Conservation (phyloP, 2,329 filamentous ascomycete species). For the Nannizzia gypsea region DNA sequence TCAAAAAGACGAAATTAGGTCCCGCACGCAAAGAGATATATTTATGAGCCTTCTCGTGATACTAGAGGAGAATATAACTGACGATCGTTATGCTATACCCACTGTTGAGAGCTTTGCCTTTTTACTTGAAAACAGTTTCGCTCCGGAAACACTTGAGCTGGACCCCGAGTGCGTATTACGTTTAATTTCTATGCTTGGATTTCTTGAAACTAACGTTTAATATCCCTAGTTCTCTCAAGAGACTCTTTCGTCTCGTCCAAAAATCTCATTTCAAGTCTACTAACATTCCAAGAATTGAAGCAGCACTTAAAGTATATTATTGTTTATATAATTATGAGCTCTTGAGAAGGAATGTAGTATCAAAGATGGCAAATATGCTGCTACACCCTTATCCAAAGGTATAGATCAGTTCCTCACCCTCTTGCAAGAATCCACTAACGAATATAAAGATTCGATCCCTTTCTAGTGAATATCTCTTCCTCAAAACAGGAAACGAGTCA, state of each 20-base stretch:
- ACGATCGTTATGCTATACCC: constrained; percentile 63
- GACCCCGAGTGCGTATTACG: constrained; percentile 23
- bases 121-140: constrained; percentile 52
- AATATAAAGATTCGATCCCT: constrained; percentile 24
- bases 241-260: constrained; percentile 58
- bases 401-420: neutral
- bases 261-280: constrained; percentile 72
- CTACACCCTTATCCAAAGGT: constrained; percentile 73
- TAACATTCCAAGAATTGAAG: constrained; percentile 69
- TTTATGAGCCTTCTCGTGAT: constrained; percentile 45
- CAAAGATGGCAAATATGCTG: constrained; percentile 61
- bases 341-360: constrained; percentile 46
- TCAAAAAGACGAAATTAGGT: constrained; percentile 20
- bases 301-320: constrained; percentile 68
- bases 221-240: constrained; percentile 30
- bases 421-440: neutral
- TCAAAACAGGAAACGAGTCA: constrained; percentile 22
- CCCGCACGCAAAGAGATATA: constrained; percentile 34
- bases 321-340: constrained; percentile 48
- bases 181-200: neutral
- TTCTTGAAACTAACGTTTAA: neutral
- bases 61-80: constrained; percentile 40
- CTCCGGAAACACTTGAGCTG: constrained; percentile 34
- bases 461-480: constrained; percentile 28
- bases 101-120: constrained; percentile 67